Evolutionary conservation across 2,329 filamentous ascomycete species (phyloP).

Genomic region (Apiospora kogelbergensis): DNA sequence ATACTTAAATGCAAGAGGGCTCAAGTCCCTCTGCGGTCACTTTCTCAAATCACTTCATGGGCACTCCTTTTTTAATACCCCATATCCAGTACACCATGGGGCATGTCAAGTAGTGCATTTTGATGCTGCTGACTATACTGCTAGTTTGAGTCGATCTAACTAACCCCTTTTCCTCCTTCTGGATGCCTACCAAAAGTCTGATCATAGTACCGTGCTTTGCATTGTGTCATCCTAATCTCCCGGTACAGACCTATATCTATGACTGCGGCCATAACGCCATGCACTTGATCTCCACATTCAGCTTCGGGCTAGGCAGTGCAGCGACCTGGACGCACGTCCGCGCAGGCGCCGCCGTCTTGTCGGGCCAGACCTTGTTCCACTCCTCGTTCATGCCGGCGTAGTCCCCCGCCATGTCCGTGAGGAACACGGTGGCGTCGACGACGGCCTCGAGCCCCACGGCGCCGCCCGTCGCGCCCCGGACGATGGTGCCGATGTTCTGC

Average conservation of each 20-base stretch:
- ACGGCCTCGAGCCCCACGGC: slow-evolving; percentile 29
- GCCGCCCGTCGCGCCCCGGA: slow-evolving; percentile 30
- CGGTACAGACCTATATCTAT: not conserved
- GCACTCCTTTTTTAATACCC: too few species aligned
- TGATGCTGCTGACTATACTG: not conserved
- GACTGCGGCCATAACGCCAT: slow-evolving; percentile 14
- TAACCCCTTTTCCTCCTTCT: not conserved
- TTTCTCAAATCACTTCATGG: too few species aligned
- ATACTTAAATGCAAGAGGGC: too few species aligned
- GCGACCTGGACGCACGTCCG: slow-evolving; percentile 34
- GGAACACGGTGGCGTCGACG: slow-evolving; percentile 34
- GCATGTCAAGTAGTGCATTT: too few species aligned
- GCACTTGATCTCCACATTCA: slow-evolving; percentile 36
- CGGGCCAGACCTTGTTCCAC: slow-evolving; percentile 36
- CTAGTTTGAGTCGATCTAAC: not conserved
- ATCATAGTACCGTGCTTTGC: not conserved
- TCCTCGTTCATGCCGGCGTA: slow-evolving; percentile 35
- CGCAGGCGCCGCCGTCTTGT: slow-evolving; percentile 30
- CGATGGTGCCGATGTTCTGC: slow-evolving; percentile 31
- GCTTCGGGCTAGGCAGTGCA: slow-evolving; percentile 30
- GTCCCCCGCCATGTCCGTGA: slow-evolving; percentile 30
- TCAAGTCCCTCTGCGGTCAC: too few species aligned
- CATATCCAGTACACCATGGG: too few species aligned
- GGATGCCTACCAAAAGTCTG: not conserved
- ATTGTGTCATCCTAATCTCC: not conserved